These are phyloP conservation scores for Aspergillus cavernicola DNA, from an alignment of 495 filamentous ascomycete genomes.

Conservation along the genomic window DNA sequence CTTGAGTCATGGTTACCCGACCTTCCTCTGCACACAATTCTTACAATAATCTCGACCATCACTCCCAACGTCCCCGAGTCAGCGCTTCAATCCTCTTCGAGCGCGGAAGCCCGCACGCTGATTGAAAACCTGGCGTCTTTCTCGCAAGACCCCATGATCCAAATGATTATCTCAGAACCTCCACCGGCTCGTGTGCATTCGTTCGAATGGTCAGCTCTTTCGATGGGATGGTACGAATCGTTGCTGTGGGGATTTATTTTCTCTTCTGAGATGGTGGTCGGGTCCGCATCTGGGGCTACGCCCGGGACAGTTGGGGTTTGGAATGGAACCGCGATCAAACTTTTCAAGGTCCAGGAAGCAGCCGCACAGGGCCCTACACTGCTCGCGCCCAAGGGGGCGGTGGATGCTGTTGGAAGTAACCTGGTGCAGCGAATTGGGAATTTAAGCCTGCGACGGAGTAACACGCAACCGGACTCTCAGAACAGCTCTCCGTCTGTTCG, in stretches of 20 bases:
- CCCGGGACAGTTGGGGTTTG: slow-evolving; percentile 87
- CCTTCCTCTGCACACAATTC: slow-evolving; percentile 84
- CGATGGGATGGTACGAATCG: slow-evolving; percentile 94
- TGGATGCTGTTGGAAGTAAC: slow-evolving; percentile 92
- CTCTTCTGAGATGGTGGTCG: slow-evolving; percentile 79
- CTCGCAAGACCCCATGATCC: slow-evolving; percentile 57
- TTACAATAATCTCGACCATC: slow-evolving; percentile 67
- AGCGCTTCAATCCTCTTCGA: slow-evolving; percentile 27
- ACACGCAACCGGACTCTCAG: slow-evolving; percentile 30
- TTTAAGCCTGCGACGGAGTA: slow-evolving; percentile 55
- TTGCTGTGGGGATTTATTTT: slow-evolving; percentile 96
- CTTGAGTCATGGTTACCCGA: slow-evolving; percentile 93
- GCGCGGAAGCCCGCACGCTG: slow-evolving; percentile 30
- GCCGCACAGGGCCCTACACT: slow-evolving; percentile 75
- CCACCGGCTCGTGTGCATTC: slow-evolving; percentile 74
- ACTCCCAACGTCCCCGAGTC: slow-evolving; percentile 43
- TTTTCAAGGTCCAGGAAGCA: slow-evolving; percentile 88
- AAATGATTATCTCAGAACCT: slow-evolving; percentile 62
- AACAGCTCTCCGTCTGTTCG: slow-evolving; percentile 32
- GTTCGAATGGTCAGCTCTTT: slow-evolving; percentile 92
- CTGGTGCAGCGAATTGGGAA: slow-evolving; percentile 84
- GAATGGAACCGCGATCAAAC: slow-evolving; percentile 83
- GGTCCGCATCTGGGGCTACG: slow-evolving; percentile 46
- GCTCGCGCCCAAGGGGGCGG: slow-evolving; percentile 80
- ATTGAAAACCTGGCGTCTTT: slow-evolving; percentile 56